Evolutionary conservation across 495 filamentous ascomycete genomes (phyloP).

Genomic region (Immersiella caudata): DNA sequence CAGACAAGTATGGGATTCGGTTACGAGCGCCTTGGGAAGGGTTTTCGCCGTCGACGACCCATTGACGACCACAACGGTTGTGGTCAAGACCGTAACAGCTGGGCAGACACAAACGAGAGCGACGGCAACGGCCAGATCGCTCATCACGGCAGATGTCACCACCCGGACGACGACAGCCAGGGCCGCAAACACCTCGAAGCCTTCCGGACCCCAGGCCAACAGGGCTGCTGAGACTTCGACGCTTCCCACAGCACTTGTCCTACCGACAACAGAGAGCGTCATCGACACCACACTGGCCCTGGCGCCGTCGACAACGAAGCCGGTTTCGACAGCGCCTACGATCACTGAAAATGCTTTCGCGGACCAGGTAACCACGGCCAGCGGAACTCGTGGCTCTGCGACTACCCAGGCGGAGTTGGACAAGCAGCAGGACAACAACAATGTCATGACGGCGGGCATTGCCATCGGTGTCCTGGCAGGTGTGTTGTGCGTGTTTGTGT

Average conservation of each 20-base stretch:
- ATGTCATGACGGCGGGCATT: slow-evolving; percentile 79
- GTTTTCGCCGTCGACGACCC: slow-evolving; percentile 15
- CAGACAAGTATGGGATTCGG: slow-evolving; percentile 14
- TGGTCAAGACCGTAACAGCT: slow-evolving; percentile 5
- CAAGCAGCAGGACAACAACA: slow-evolving; percentile 48
- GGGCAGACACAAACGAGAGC: not conserved
- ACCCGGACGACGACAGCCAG: not conserved
- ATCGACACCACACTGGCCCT: slow-evolving; percentile 19
- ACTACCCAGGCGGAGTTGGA: slow-evolving; percentile 36
- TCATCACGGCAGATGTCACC: not conserved
- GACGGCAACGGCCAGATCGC: not conserved
- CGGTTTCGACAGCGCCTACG: slow-evolving; percentile 14
- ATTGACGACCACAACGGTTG: not conserved
- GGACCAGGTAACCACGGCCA: slow-evolving; percentile 16
- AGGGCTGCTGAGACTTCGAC: not conserved
- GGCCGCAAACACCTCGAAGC: not conserved
- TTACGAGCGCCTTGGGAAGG: slow-evolving; percentile 11
- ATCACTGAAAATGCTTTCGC: slow-evolving; percentile 12
- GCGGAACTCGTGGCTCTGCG: slow-evolving; percentile 26
- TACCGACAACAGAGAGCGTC: not conserved
- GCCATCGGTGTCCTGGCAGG: slow-evolving; percentile 75
- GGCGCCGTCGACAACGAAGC: slow-evolving; percentile 27
- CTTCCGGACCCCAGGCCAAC: not conserved
- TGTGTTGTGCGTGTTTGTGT: slow-evolving; percentile 59
- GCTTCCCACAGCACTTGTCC: not conserved